Evolutionary conservation across 2,329 filamentous ascomycete species (phyloP).

Genomic region (Ophiocordyceps camponoti-saundersi): DNA sequence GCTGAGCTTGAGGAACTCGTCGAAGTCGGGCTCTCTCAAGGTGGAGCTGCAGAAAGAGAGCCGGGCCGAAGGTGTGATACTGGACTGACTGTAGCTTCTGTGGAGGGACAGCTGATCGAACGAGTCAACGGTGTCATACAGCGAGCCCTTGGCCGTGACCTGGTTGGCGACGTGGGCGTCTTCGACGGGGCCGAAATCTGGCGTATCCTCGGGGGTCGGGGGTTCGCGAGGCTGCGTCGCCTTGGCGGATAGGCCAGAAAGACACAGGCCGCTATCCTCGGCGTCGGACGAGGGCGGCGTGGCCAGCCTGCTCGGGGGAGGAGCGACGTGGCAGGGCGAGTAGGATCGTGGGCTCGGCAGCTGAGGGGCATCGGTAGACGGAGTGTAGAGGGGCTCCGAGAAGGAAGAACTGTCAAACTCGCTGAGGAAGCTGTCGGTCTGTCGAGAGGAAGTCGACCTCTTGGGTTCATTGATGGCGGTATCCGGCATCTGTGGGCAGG

Average conservation of each 20-base stretch:
- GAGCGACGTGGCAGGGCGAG: conserved; percentile 8
- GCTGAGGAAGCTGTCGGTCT: conserved; percentile 5
- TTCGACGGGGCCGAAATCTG: conserved; percentile 10
- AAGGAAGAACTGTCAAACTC: conserved; percentile 6
- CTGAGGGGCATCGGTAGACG: conserved; percentile 7
- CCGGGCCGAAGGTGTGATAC: conserved; percentile 11
- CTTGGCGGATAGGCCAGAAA: conserved; percentile 3
- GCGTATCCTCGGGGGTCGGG: conserved; percentile 16
- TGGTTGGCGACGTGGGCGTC: conserved; percentile 11
- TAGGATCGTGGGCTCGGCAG: conserved; percentile 10
- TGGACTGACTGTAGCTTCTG: conserved; percentile 13
- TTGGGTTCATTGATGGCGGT: background rate
- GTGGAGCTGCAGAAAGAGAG: conserved; percentile 15
- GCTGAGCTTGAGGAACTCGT: conserved; percentile 35
- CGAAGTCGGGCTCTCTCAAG: conserved; percentile 32
- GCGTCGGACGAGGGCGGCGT: conserved; percentile 15
- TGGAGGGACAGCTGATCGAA: conserved; percentile 10
- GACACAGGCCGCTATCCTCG: conserved; percentile 7
- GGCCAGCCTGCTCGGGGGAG: conserved; percentile 9
- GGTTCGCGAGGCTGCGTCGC: conserved; percentile 4
- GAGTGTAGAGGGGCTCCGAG: conserved; percentile 7
- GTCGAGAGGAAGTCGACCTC: conserved; percentile 12
- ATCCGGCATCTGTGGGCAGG: conserved; percentile 1
- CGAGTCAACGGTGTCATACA: conserved; percentile 9
- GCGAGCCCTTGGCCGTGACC: conserved; percentile 9